Evolutionary conservation across 2,329 filamentous ascomycete species (phyloP), one percentile per base, ranked within the genome.

Genomic region (Ophiostoma perfectum): DNA sequence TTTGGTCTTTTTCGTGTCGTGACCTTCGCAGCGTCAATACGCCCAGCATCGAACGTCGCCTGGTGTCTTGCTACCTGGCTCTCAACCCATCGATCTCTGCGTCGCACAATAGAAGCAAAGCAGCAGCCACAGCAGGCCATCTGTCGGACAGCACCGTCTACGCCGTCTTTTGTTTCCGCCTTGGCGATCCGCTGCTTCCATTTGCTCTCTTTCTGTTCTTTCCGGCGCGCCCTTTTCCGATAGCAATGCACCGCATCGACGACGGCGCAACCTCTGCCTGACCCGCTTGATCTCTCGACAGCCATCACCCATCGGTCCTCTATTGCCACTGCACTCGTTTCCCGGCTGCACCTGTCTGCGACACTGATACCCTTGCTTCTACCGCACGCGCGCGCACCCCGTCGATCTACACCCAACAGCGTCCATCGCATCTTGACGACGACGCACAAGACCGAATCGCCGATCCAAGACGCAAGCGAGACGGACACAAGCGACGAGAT

Each of bases 1-100:
- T 9, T 5, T n/a, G 12, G 27, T 27, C 27, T 14, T 63, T 63
- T 63, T 63, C 60, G 60, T 63, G 60, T 63, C 39, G 60, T 63
- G 60, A 38, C 49, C 27, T 55, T 55, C n/a, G 49, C 18, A 14
- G 49, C 49, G n/a, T n/a, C 8, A 55, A 45, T 45, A 45, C 49
- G 27, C 27, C 27, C 27, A 55, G 49, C n/a, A 55, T 55, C 49
- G 27, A 55, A 27, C 49, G 49, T 18, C 49, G 3, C 18, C n/a
- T 27, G 49, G n/a, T 55, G 49, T 27, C 27, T 27, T 36, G 18
- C n/a, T 27, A 18, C 45, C 27, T 36, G 49, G 49, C 27, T 27
- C 45, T 55, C 60, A 16, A 44, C 11, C 16, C 38, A 42, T 16
- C 18, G 9, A 60, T 12, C 38, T 6, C 36, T 8, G 60, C 39